These are phyloP conservation scores for Leptographium galeiforme DNA, from an alignment of 2,329 filamentous ascomycete species.

Conservation along the genomic window DNA sequence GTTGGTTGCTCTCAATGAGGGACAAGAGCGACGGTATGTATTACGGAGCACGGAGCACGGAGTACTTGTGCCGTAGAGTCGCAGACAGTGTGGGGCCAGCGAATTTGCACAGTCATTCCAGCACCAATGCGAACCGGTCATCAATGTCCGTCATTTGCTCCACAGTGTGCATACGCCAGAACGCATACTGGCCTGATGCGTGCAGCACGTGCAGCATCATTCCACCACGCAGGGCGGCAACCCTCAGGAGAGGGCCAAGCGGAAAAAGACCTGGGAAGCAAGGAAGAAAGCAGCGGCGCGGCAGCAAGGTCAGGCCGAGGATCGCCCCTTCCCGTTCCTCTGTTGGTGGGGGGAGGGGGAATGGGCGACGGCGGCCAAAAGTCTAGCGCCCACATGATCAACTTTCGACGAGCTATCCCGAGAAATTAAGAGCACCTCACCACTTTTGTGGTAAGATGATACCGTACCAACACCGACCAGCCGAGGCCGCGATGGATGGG, in stretches of 20 bases:
- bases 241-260: background rate
- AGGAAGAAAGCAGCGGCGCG: background rate
- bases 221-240: background rate
- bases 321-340: background rate
- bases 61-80: no score
- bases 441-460: no score
- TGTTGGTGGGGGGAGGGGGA: no score
- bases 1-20: slow-evolving; percentile 1
- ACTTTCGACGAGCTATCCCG: no score
- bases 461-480: no score
- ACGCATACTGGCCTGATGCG: background rate
- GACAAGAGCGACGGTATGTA: background rate
- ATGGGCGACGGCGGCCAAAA: background rate
- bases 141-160: no score
- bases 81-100: no score
- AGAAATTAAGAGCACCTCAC: no score
- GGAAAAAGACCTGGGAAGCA: background rate
- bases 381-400: no score
- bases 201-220: background rate
- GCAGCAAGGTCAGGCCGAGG: background rate
- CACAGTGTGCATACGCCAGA: background rate
- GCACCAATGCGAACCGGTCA: no score
- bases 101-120: no score
- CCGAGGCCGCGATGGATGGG: background rate
- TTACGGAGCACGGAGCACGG: no score